Evolutionary conservation across 345 rosid genomes (phyloP).

Genomic region (Rhizophora apiculata): DNA sequence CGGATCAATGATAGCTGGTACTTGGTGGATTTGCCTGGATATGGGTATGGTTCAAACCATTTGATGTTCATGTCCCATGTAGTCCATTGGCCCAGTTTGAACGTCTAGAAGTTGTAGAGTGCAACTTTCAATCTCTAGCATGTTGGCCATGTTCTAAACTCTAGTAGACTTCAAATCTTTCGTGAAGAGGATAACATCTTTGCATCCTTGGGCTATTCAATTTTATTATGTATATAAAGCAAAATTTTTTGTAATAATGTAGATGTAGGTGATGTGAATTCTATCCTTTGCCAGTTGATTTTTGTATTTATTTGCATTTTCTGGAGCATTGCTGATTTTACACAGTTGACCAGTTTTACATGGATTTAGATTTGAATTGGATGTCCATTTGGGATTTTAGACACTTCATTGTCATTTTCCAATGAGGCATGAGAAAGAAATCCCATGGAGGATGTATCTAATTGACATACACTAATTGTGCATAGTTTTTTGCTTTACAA

Average conservation of each 20-base stretch:
- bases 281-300: no score
- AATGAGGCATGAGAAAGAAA: not conserved
- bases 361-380: not conserved
- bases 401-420: not conserved
- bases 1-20: conserved; percentile 86
- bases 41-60: conserved; percentile 60
- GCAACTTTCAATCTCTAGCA: not conserved
- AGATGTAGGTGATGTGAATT: no score
- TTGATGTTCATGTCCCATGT: not conserved
- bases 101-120: conserved; percentile 2
- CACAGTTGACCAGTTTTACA: not conserved
- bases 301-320: no score
- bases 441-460: not conserved
- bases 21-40: conserved; percentile 98
- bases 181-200: not conserved
- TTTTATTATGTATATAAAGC: not conserved
- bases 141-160: no score
- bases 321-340: no score
- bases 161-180: not conserved
- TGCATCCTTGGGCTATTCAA: not conserved
- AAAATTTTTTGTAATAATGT: no score
- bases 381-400: not conserved
- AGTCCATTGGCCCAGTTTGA: not conserved
- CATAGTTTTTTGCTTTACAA: not conserved
- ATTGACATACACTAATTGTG: not conserved